phyloP scores from a whole-genome alignment of 2,329 filamentous ascomycete species.

The Microdochium paspali region DNA sequence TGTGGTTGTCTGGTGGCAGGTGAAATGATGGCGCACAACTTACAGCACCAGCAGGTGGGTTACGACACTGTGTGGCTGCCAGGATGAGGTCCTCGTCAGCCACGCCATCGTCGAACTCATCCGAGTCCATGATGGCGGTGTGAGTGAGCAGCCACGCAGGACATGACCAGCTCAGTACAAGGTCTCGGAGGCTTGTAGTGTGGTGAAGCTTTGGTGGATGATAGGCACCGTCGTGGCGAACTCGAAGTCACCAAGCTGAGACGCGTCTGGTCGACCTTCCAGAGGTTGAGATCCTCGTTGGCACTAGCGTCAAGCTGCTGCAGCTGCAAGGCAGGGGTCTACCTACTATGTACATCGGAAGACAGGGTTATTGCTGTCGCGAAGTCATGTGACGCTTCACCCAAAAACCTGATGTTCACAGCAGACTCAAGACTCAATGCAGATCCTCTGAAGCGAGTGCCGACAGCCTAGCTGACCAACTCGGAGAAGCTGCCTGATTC shows the following conservation, averaged over 20 bases:
- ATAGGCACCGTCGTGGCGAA: background rate
- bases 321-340: background rate
- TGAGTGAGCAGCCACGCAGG: conserved; percentile 7
- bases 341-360: no score
- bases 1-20: conserved; percentile 6
- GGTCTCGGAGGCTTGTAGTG: no score
- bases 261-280: background rate
- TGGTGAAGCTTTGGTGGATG: background rate
- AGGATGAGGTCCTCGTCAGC: conserved; percentile 57
- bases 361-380: background rate
- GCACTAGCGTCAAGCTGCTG: background rate
- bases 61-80: conserved; percentile 41
- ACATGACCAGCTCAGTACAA: background rate
- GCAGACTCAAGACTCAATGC: no score
- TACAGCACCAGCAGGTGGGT: conserved; percentile 8
- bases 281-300: background rate
- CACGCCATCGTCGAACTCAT: conserved; percentile 56
- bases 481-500: no score
- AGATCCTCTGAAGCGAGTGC: no score
- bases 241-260: background rate
- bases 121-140: conserved; percentile 35
- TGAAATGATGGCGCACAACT: conserved; percentile 7
- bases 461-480: no score
- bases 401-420: no score
- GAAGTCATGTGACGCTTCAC: background rate